A percentile compares a stretch with the other conserved stretches of the same genome.
Conservation (phyloP, 805 yeast genomes). For the Ogataea haglerorum region DNA sequence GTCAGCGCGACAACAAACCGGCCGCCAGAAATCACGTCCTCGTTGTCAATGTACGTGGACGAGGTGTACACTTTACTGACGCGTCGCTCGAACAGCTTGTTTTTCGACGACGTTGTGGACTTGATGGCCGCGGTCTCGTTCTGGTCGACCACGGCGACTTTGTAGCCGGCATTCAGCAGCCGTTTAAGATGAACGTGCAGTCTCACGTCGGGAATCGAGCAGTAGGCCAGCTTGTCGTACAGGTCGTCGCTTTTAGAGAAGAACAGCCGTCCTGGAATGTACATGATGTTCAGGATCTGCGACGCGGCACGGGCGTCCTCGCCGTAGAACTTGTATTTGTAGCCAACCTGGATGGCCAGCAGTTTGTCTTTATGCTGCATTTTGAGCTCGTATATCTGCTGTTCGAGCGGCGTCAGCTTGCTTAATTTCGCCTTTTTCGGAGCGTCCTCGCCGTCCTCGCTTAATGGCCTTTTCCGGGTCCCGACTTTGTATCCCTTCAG, state of each 20-base stretch:
- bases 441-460: conserved; percentile 3
- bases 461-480: conserved; percentile 2
- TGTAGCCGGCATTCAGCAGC: conserved; percentile 65
- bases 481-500: conserved; percentile 5
- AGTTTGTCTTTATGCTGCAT: conserved; percentile 58
- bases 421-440: conserved; percentile 12
- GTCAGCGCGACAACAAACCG: conserved; percentile 47
- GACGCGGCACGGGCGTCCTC: conserved; percentile 76
- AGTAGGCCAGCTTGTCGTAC: conserved; percentile 67
- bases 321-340: conserved; percentile 84
- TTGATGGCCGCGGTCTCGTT: conserved; percentile 76
- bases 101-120: conserved; percentile 46
- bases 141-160: conserved; percentile 86
- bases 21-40: conserved; percentile 23
- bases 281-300: conserved; percentile 61
- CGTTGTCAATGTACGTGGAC: conserved; percentile 72
- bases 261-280: conserved; percentile 64
- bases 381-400: conserved; percentile 70
- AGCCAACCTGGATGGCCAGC: conserved; percentile 84
- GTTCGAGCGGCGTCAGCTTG: conserved; percentile 73
- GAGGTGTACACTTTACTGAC: conserved; percentile 72
- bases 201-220: conserved; percentile 78
- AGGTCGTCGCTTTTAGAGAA: conserved; percentile 37
- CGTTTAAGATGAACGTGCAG: conserved; percentile 74
- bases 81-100: conserved; percentile 61